Conservation (phyloP, 306 rosid species). For the Alnus rubra region DNA sequence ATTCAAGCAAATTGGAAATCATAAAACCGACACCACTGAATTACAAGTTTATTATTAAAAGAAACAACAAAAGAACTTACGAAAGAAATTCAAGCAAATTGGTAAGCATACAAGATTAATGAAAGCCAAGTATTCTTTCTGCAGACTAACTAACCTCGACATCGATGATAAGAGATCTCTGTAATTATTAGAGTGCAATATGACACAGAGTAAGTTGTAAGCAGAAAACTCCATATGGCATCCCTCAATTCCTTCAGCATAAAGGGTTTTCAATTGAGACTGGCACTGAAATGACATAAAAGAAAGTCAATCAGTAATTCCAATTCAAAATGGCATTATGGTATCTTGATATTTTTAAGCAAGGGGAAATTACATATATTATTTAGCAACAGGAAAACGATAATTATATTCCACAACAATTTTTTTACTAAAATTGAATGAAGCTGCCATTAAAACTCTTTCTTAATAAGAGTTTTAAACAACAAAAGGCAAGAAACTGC, state of each 20-base stretch:
- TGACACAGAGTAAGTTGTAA: constrained; percentile 89
- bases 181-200: constrained; percentile 84
- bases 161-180: constrained; percentile 84
- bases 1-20: neutral
- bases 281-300: constrained; percentile 76
- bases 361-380: too few relatives aligned
- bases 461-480: neutral
- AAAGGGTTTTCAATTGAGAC: constrained; percentile 78
- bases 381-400: neutral
- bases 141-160: constrained; percentile 64
- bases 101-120: neutral
- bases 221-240: constrained; percentile 95
- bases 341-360: neutral
- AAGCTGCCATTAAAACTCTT: constrained; percentile 1
- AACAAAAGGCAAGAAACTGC: neutral
- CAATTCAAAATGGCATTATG: neutral
- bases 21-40: neutral
- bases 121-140: constrained; percentile 4
- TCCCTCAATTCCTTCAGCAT: constrained; percentile 90
- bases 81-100: neutral
- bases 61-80: neutral
- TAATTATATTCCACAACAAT: neutral
- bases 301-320: constrained; percentile 7
- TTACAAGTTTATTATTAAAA: neutral
- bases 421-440: neutral